Evolutionary conservation across 1,139 yeast species (phyloP).

Genomic region (Petasospora fabianii): DNA sequence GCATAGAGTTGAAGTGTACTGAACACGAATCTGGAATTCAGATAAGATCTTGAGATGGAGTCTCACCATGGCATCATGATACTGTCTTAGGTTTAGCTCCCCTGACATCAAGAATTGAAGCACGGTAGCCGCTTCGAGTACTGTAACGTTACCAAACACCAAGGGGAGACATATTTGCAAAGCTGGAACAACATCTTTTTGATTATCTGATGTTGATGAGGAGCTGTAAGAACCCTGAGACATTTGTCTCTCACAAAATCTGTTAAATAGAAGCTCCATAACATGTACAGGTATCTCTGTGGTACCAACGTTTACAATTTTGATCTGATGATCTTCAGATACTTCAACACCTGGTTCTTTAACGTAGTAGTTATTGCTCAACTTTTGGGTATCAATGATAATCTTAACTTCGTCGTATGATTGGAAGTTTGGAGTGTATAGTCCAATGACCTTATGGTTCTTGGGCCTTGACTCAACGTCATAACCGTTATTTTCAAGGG

Average conservation of each 20-base stretch:
- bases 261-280: conserved; percentile 4
- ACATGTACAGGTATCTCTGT: background rate
- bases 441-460: too few species aligned
- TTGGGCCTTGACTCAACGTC: background rate
- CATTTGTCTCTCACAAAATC: conserved; percentile 6
- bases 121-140: conserved; percentile 5
- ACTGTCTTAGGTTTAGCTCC: background rate
- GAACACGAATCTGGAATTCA: conserved; percentile 5
- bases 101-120: conserved; percentile 1
- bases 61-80: background rate
- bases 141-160: conserved; percentile 9
- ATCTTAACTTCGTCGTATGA: conserved; percentile 5
- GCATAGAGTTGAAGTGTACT: conserved; percentile 2
- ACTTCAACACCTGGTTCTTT: conserved; percentile 7
- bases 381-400: conserved; percentile 1
- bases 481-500: conserved; percentile 4
- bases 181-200: conserved; percentile 3
- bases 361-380: conserved; percentile 6
- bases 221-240: background rate
- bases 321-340: conserved; percentile 1
- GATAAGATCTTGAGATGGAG: conserved; percentile 4
- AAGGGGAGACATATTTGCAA: conserved; percentile 10
- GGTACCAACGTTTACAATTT: conserved; percentile 5
- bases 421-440: background rate
- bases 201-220: background rate